Base-by-base conservation (phyloP, 768 basidiomycete species). In the Pleurotus salmoneostramineus region DNA sequence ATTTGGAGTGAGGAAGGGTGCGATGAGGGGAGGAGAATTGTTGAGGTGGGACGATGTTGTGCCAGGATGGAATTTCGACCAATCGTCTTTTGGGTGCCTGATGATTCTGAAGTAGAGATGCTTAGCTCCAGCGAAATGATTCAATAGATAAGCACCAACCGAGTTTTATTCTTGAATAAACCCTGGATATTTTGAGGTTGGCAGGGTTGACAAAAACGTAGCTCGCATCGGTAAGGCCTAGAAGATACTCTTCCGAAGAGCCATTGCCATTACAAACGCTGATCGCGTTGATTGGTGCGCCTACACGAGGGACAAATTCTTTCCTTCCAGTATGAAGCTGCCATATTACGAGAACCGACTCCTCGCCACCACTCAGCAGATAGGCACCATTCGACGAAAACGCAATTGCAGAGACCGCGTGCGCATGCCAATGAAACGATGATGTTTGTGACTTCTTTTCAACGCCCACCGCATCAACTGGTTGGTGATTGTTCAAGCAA, bases 331-430 rank as follows among this genome's bases (percentile, higher is more conserved):
- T 85, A 61, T 93, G 88, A 43, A 99, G 69, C 67, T 97, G 93
- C 97, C 97, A 99, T 58, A 96, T 88, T 40, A 98, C 95, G n/a
- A 99, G 72, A 7, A 98, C 96, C 34, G 90, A 83, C 69, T 98
- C 97, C 70, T 97, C 93, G 46, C 97, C 97, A 61, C 94, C 96
- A 60, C 91, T 95, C 49, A 98, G 73, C 14, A 99, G 72, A 69
- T 97, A 96, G 6, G 93, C 89, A 10, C 97, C 97, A 62, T 96
- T 95, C 10, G 87, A 72, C 0, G 94, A 91, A 70, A 98, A 99
- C 0, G 86, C 77, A 31, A 99, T 69, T 0, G 93, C 88, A 3
- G 90, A 86, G 14, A 98, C 91, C 3, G 93, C 83, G 68, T 98
- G 96, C 2, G 96, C 91, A 68, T 99, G 97, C 97, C 97, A 99